Evolutionary conservation across 2,329 filamentous ascomycete species (phyloP).

Genomic region (Purpureocillium takamizusanense): DNA sequence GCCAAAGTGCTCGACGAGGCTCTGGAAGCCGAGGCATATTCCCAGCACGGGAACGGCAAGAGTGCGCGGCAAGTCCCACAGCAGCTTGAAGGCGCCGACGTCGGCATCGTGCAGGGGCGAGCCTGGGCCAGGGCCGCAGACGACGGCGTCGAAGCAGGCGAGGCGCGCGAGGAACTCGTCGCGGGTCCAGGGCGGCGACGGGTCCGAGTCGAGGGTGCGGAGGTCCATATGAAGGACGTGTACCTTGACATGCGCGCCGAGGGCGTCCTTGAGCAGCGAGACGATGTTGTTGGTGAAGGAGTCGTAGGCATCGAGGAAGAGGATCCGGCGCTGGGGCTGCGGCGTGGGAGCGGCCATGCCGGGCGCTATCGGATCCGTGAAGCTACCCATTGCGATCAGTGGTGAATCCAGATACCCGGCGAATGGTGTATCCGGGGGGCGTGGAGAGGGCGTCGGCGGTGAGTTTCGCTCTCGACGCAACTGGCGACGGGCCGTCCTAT

Average conservation of each 20-base stretch:
- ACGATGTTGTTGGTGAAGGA: conserved; percentile 96
- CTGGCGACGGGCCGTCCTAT: background rate
- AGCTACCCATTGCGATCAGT: no score
- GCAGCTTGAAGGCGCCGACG: conserved; percentile 68
- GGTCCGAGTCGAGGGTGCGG: conserved; percentile 58
- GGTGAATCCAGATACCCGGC: no score
- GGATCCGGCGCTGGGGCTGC: conserved; percentile 39
- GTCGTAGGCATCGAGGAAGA: conserved; percentile 94
- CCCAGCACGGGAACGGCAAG: conserved; percentile 69
- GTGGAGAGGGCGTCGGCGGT: no score
- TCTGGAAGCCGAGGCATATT: conserved; percentile 86
- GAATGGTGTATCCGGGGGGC: no score
- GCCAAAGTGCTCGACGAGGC: conserved; percentile 60
- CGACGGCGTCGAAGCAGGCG: conserved; percentile 66
- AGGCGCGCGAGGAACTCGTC: conserved; percentile 31
- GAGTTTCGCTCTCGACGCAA: background rate
- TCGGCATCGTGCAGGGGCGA: conserved; percentile 64
- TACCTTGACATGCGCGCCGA: conserved; percentile 57
- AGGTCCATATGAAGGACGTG: conserved; percentile 27
- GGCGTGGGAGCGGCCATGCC: background rate
- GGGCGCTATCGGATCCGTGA: no score
- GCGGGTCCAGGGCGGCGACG: conserved; percentile 32
- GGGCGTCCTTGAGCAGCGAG: conserved; percentile 62
- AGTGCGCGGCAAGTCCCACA: conserved; percentile 59
- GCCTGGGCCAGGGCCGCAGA: conserved; percentile 86